phyloP scores from a whole-genome alignment of 23 red algal genomes.

The Chondrus crispus region DNA sequence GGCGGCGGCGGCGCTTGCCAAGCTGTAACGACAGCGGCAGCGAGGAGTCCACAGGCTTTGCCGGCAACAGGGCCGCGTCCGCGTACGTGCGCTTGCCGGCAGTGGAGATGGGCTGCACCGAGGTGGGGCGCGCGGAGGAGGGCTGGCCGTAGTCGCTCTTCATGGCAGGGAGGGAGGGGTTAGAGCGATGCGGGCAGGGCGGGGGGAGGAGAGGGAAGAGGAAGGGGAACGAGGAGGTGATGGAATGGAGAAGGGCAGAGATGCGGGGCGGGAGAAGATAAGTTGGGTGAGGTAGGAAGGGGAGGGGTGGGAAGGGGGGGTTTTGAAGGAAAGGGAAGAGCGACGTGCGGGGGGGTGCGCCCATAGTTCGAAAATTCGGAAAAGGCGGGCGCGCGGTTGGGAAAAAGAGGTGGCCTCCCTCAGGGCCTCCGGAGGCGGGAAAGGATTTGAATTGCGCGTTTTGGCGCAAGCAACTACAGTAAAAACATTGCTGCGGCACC shows the following conservation, averaged over 20 bases:
- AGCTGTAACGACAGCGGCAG: not conserved
- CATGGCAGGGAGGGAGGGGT: not conserved
- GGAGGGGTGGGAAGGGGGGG: too few species aligned
- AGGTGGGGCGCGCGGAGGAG: not conserved
- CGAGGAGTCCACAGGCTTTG: not conserved
- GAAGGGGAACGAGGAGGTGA: not conserved
- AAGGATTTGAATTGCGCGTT: too few species aligned
- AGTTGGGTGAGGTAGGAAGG: too few species aligned
- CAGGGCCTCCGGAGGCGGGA: too few species aligned
- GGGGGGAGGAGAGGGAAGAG: not conserved
- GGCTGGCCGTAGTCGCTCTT: not conserved
- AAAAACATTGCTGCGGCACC: too few species aligned
- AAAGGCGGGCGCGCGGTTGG: too few species aligned
- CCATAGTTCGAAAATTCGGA: too few species aligned
- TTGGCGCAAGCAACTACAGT: too few species aligned
- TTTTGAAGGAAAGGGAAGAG: too few species aligned
- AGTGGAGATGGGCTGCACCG: not conserved
- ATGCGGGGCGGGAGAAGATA: too few species aligned
- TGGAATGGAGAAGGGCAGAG: not conserved
- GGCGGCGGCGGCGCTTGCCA: not conserved
- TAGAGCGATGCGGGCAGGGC: not conserved
- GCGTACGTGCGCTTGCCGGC: conserved; percentile 61
- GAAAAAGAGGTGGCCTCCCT: too few species aligned
- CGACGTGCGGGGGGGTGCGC: too few species aligned
- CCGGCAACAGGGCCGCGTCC: conserved; percentile 8